A percentile compares a stretch with the other conserved stretches of the same genome.
Evolutionary conservation across 257 asterid species (phyloP).

Genomic region (Solanum corneliomulleri): DNA sequence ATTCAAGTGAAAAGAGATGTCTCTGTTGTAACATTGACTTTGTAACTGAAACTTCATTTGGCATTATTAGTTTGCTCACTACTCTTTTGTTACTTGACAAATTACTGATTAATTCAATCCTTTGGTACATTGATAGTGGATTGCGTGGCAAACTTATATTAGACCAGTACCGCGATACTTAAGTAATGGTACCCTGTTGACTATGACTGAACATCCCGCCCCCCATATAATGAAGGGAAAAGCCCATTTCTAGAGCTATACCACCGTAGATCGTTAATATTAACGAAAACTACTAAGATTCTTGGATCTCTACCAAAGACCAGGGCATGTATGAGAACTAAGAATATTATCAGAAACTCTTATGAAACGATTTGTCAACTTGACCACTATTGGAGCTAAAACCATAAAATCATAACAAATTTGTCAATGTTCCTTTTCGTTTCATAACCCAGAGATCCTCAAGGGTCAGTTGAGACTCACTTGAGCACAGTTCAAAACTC

Average conservation of each 20-base stretch:
- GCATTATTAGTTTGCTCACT: background rate
- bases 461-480: background rate
- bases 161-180: background rate
- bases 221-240: background rate
- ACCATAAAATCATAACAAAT: background rate
- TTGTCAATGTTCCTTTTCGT: background rate
- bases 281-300: background rate
- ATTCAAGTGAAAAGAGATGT: background rate
- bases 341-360: background rate
- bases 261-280: background rate
- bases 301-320: background rate
- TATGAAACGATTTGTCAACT: background rate
- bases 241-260: background rate
- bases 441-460: background rate
- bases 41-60: background rate
- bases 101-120: background rate
- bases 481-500: background rate
- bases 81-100: background rate
- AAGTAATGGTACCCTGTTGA: background rate
- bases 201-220: background rate
- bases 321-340: background rate
- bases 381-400: background rate
- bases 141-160: background rate
- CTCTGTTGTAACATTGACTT: background rate
- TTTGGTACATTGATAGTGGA: background rate